These are phyloP conservation scores for Russula griseocarnosa DNA, from an alignment of 768 basidiomycete genomes.

Conservation along the genomic window DNA sequence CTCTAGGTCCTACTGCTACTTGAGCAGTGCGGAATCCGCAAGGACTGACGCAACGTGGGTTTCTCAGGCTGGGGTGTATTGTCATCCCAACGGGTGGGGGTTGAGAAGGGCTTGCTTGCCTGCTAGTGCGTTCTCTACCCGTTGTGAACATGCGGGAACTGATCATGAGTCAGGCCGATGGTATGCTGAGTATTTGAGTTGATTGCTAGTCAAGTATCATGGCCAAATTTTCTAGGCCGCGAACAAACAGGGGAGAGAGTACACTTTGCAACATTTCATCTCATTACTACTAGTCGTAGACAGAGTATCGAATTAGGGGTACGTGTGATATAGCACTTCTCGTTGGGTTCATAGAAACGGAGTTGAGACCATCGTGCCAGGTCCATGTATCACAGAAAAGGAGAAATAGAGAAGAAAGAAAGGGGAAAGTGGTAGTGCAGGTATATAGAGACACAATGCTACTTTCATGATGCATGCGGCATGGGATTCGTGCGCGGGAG, in stretches of 20 bases:
- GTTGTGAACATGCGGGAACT: background rate
- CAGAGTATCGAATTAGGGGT: conserved; percentile 16
- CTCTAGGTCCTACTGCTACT: background rate
- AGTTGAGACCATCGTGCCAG: conserved; percentile 1
- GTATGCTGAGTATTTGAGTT: background rate
- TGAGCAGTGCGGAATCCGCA: background rate
- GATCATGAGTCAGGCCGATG: background rate
- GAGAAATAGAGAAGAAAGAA: background rate
- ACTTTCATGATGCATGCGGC: conserved; percentile 24
- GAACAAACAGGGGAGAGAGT: background rate
- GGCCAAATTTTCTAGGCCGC: background rate
- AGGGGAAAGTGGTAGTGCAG: conserved; percentile 7
- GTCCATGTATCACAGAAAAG: conserved; percentile 16
- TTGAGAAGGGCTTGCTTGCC: too few species aligned
- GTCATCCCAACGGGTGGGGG: too few species aligned
- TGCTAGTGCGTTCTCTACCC: background rate
- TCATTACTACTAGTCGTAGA: conserved; percentile 21
- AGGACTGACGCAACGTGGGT: too few species aligned
- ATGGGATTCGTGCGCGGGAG: conserved; percentile 14
- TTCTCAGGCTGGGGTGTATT: too few species aligned
- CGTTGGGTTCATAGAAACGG: conserved; percentile 15
- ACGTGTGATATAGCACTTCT: conserved; percentile 13
- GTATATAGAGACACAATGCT: conserved; percentile 23
- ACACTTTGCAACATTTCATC: conserved; percentile 5
- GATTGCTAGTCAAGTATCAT: too few species aligned